phyloP scores from a whole-genome alignment of 2,329 filamentous ascomycete species.

The Xylariales sp. region DNA sequence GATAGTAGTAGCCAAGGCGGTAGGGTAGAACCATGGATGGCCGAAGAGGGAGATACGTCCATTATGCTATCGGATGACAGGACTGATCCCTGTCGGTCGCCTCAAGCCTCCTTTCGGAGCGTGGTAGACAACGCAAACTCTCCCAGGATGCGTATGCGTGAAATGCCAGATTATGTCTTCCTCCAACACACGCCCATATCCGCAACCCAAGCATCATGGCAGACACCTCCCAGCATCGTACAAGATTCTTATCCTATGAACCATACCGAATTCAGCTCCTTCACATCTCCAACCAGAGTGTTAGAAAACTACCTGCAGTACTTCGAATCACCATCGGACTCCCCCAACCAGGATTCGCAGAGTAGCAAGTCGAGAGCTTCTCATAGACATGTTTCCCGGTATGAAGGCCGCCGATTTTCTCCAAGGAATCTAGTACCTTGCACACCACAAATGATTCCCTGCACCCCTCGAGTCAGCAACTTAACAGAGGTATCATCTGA shows the following conservation, averaged over 20 bases:
- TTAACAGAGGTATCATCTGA: conserved; percentile 8
- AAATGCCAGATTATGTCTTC: conserved; percentile 11
- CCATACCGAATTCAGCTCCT: conserved; percentile 47
- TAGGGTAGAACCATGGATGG: background rate
- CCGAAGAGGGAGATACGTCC: conserved; percentile 26
- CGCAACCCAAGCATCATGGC: conserved; percentile 54
- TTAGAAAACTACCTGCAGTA: conserved; percentile 61
- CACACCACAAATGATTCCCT: conserved; percentile 42
- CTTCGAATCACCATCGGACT: conserved; percentile 46
- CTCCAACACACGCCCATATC: conserved; percentile 17
- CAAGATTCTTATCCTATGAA: conserved; percentile 65
- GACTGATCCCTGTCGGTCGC: conserved; percentile 42
- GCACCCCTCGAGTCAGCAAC: conserved; percentile 34
- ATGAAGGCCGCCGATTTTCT: background rate
- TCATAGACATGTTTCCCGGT: conserved; percentile 16
- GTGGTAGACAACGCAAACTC: conserved; percentile 57
- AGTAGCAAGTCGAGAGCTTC: conserved; percentile 7
- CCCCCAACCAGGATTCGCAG: conserved; percentile 30
- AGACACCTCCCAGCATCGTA: conserved; percentile 61
- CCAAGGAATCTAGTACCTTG: conserved; percentile 26
- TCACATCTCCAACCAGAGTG: conserved; percentile 62
- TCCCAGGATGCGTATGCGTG: conserved; percentile 46
- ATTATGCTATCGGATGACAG: conserved; percentile 29
- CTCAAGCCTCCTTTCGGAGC: conserved; percentile 58
- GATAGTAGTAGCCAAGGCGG: conserved; percentile 3